Conservation (phyloP, 192 early-diverging fungal genomes). For the Bifiguratus adelaidae region DNA sequence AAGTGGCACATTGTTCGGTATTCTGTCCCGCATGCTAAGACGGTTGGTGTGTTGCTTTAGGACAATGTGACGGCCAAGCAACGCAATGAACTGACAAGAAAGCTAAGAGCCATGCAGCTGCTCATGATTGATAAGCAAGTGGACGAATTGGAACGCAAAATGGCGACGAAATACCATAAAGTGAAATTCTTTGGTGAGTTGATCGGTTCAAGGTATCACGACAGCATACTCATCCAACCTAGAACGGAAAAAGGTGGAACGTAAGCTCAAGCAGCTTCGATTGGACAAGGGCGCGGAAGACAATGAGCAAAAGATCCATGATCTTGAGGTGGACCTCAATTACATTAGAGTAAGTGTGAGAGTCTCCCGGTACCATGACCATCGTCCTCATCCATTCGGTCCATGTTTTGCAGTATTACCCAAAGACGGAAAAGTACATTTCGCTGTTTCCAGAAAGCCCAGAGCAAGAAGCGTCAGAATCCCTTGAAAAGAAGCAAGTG, state of each 20-base stretch:
- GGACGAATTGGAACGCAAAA: constrained; percentile 25
- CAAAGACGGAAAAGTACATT: constrained; percentile 27
- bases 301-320: constrained; percentile 18
- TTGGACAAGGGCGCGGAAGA: constrained; percentile 10
- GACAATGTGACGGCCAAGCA: constrained; percentile 24
- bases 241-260: constrained; percentile 33
- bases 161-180: constrained; percentile 31
- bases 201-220: too few relatives aligned
- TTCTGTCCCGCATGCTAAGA: background rate
- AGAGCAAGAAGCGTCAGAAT: constrained; percentile 13
- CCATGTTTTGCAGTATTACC: constrained; percentile 24
- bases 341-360: constrained; percentile 12
- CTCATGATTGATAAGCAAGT: constrained; percentile 26
- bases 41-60: constrained; percentile 2
- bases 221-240: too few relatives aligned
- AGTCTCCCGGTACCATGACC: background rate
- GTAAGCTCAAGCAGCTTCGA: constrained; percentile 21
- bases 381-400: background rate
- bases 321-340: constrained; percentile 16
- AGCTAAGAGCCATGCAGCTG: constrained; percentile 28
- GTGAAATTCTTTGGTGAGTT: constrained; percentile 36
- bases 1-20: background rate
- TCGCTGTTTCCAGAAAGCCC: constrained; percentile 25
- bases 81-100: constrained; percentile 17
- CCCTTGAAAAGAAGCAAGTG: constrained; percentile 2